Conservation (phyloP, 2,329 filamentous ascomycete genomes). For the Fusarium sacchari region DNA sequence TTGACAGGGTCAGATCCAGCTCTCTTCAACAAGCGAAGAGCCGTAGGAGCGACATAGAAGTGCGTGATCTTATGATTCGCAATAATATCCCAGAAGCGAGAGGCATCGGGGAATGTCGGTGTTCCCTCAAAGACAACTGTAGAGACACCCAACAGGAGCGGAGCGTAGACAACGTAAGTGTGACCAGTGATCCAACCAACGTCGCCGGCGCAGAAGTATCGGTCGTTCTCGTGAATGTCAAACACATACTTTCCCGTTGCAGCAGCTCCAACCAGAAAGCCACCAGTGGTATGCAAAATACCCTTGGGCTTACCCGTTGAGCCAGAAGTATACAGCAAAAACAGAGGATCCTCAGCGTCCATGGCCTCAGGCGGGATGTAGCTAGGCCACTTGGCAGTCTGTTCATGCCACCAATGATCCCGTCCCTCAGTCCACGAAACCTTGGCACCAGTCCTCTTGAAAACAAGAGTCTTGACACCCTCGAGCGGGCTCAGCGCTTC, state of each 20-base stretch:
- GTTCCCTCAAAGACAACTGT: conserved; percentile 96
- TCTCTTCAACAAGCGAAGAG: conserved; percentile 87
- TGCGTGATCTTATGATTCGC: conserved; percentile 90
- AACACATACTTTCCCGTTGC: conserved; percentile 96
- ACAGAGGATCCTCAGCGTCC: conserved; percentile 90
- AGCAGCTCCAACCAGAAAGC: conserved; percentile 88
- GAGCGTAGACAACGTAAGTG: conserved; percentile 94
- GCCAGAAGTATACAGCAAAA: conserved; percentile 93
- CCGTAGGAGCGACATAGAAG: conserved; percentile 95
- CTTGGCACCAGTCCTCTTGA: conserved; percentile 87
- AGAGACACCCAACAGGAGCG: conserved; percentile 84
- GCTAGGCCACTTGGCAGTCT: conserved; percentile 89
- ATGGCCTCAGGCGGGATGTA: conserved; percentile 87
- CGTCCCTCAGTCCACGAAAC: conserved; percentile 85
- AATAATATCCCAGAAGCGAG: conserved; percentile 95
- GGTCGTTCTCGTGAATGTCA: conserved; percentile 88
- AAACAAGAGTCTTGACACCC: conserved; percentile 84
- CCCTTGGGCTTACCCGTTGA: conserved; percentile 97
- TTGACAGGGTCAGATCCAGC: conserved; percentile 83
- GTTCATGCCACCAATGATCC: conserved; percentile 96
- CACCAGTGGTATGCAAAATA: conserved; percentile 91
- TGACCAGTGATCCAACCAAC: conserved; percentile 98
- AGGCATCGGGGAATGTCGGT: conserved; percentile 91
- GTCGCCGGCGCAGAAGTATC: conserved; percentile 93
- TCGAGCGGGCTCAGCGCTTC: conserved; percentile 85